These are phyloP conservation scores for Paracoccidioides brasiliensis DNA, from an alignment of 2,329 filamentous ascomycete species.

Conservation along the genomic window DNA sequence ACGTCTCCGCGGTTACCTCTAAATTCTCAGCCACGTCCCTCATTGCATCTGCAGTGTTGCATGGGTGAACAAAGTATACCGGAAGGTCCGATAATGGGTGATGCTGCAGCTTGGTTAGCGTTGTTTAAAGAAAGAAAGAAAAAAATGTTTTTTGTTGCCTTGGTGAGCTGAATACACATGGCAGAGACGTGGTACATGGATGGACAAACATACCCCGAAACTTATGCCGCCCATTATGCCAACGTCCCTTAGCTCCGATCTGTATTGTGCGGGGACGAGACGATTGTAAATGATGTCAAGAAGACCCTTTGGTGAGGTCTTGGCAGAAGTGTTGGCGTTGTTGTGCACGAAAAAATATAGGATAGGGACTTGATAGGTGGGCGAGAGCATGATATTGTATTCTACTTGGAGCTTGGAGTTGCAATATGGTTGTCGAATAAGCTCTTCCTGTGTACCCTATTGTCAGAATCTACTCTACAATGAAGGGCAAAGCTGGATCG, in stretches of 20 bases:
- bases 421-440: slow-evolving; percentile 21
- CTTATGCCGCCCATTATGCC: slow-evolving; percentile 63
- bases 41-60: slow-evolving; percentile 74
- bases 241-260: slow-evolving; percentile 44
- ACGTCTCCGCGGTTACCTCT: slow-evolving; percentile 42
- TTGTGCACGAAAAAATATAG: slow-evolving; percentile 60
- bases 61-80: slow-evolving; percentile 86
- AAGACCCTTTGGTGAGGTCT: slow-evolving; percentile 38
- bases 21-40: slow-evolving; percentile 40
- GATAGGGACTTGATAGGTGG: slow-evolving; percentile 61
- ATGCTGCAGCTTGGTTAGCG: slow-evolving; percentile 39
- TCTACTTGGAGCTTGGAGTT: slow-evolving; percentile 40
- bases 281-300: slow-evolving; percentile 58
- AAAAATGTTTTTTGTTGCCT: slow-evolving; percentile 13
- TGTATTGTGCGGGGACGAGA: slow-evolving; percentile 56
- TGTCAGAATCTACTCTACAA: slow-evolving; percentile 18
- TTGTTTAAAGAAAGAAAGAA: slow-evolving; percentile 16
- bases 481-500: slow-evolving; percentile 5
- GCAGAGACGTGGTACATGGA: slow-evolving; percentile 24
- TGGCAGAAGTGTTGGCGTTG: slow-evolving; percentile 31
- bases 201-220: slow-evolving; percentile 45
- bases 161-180: slow-evolving; percentile 13
- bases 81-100: slow-evolving; percentile 70
- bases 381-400: slow-evolving; percentile 64
- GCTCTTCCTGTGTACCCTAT: slow-evolving; percentile 27